phyloP scores from a whole-genome alignment of 495 filamentous ascomycete species.

The Neurospora tetraspora region DNA sequence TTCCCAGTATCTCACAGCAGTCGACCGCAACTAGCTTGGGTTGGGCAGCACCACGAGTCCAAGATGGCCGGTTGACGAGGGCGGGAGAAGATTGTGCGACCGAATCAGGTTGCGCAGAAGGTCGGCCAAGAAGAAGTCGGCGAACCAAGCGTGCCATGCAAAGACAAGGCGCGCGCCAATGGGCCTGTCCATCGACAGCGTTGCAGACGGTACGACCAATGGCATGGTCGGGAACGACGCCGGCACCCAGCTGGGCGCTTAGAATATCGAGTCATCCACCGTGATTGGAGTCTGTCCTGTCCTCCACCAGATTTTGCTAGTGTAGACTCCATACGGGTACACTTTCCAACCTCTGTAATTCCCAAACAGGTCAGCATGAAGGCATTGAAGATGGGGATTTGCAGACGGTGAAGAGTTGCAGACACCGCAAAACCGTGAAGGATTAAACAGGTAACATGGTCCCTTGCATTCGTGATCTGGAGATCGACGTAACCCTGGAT shows the following conservation, averaged over 20 bases:
- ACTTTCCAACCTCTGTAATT: not conserved
- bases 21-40: conserved; percentile 3
- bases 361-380: not conserved
- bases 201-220: conserved; percentile 18
- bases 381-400: not conserved
- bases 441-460: not conserved
- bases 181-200: conserved; percentile 4
- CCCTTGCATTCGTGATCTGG: not conserved
- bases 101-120: conserved; percentile 17
- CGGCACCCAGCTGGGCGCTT: conserved; percentile 22
- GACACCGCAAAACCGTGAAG: not conserved
- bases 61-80: conserved; percentile 1
- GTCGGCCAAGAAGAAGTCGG: conserved; percentile 1
- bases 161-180: conserved; percentile 27
- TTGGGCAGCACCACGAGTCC: conserved; percentile 13
- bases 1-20: not conserved
- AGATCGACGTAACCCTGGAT: not conserved
- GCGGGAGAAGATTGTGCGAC: not conserved
- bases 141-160: conserved; percentile 19
- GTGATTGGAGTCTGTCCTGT: conserved; percentile 12
- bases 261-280: conserved; percentile 13
- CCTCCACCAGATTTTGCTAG: not conserved
- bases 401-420: not conserved
- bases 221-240: conserved; percentile 6
- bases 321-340: not conserved